Evolutionary conservation across 306 rosid genomes (phyloP).

Genomic region (Castanospermum australe): DNA sequence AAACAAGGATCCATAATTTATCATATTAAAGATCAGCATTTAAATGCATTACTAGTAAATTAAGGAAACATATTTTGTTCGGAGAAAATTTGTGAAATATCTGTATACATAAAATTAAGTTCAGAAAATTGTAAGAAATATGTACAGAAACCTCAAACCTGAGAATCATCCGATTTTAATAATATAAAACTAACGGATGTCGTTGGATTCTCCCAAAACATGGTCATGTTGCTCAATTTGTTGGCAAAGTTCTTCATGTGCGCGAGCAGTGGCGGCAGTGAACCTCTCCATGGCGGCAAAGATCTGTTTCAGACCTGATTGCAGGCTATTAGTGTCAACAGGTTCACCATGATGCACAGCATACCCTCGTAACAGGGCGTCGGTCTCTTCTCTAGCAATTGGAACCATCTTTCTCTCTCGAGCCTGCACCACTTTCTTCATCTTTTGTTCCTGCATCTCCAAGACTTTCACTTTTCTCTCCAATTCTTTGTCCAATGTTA

Average conservation of each 20-base stretch:
- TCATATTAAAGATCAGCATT: background rate
- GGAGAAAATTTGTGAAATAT: background rate
- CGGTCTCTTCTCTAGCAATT: slow-evolving; percentile 31
- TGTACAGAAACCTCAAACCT: background rate
- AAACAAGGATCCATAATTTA: background rate
- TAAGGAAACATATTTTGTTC: background rate
- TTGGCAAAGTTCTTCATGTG: slow-evolving; percentile 57
- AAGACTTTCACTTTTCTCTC: slow-evolving; percentile 47
- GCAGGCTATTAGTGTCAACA: slow-evolving; percentile 17
- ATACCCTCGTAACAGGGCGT: background rate
- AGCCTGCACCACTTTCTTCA: slow-evolving; percentile 48
- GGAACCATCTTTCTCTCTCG: slow-evolving; percentile 36
- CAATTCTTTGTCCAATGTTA: slow-evolving; percentile 49
- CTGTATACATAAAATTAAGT: background rate
- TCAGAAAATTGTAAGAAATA: background rate
- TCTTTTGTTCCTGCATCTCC: slow-evolving; percentile 56
- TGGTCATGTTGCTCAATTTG: slow-evolving; percentile 37
- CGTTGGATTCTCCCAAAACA: slow-evolving; percentile 28
- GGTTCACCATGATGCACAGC: slow-evolving; percentile 25
- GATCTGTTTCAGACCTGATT: slow-evolving; percentile 50
- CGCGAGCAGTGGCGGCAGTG: slow-evolving; percentile 41
- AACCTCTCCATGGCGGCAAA: slow-evolving; percentile 61
- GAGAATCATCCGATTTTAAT: background rate
- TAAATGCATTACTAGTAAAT: background rate
- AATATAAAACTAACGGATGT: background rate